phyloP scores from a whole-genome alignment of 257 asterid genomes.

The Ballota nigra region DNA sequence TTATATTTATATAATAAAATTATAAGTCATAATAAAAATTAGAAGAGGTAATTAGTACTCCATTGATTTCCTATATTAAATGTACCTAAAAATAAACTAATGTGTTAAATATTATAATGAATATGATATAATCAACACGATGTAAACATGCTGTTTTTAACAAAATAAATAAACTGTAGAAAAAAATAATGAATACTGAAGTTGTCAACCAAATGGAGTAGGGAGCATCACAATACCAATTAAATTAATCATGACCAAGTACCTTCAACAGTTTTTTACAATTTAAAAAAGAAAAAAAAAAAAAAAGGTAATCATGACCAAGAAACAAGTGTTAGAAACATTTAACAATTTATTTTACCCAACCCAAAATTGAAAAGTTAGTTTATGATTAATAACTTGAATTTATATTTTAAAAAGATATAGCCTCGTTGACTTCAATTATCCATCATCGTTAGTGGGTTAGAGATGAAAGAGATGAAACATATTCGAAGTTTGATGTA shows the following conservation, averaged over 20 bases:
- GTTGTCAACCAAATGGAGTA: slow-evolving; percentile 25
- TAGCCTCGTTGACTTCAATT: not conserved
- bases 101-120: too few species aligned
- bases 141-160: too few species aligned
- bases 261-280: not conserved
- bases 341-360: slow-evolving; percentile 1
- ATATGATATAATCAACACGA: too few species aligned
- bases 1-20: too few species aligned
- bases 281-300: too few species aligned
- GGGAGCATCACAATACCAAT: slow-evolving; percentile 16
- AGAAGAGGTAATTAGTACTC: too few species aligned
- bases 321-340: not conserved
- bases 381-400: not conserved
- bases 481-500: not conserved
- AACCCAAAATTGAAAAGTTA: not conserved
- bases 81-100: too few species aligned
- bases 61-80: too few species aligned
- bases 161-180: not conserved
- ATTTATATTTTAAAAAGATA: not conserved
- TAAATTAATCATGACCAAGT: not conserved
- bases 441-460: slow-evolving; percentile 8
- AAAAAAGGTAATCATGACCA: not conserved
- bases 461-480: not conserved
- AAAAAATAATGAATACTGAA: not conserved
- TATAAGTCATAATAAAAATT: too few species aligned